Conservation (phyloP, 2,329 filamentous ascomycete species). For the Fusarium sp. region DNA sequence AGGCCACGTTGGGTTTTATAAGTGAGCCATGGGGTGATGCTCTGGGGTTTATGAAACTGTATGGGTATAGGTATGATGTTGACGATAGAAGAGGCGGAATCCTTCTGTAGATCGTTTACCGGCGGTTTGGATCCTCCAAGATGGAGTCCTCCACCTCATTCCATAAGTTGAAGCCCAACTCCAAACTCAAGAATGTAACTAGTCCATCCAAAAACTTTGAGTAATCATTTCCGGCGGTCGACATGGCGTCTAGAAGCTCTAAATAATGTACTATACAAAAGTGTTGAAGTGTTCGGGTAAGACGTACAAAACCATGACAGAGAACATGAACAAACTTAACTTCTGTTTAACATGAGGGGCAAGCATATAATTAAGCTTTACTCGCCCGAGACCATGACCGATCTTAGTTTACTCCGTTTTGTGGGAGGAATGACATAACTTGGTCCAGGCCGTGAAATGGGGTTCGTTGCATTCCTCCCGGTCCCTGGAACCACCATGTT, state of each 20-base stretch:
- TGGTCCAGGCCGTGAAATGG: slow-evolving; percentile 14
- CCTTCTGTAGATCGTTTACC: not conserved
- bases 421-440: slow-evolving; percentile 15
- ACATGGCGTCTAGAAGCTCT: not conserved
- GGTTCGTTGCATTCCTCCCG: slow-evolving; percentile 13
- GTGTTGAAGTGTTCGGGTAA: not conserved
- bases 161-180: not conserved
- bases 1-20: accelerated
- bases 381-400: not conserved
- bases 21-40: not conserved
- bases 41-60: not conserved
- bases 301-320: not conserved
- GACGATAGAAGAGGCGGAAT: not conserved
- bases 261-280: not conserved
- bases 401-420: not conserved
- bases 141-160: slow-evolving; percentile 1
- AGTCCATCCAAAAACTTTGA: too few species aligned
- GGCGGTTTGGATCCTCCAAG: not conserved
- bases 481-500: not conserved
- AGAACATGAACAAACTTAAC: not conserved
- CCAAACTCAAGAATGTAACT: not conserved
- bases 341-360: not conserved
- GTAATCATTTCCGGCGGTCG: not conserved
- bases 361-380: slow-evolving; percentile 1
- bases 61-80: not conserved